Conservation (phyloP, 768 basidiomycete species). For the Thelephora ganbajun region DNA sequence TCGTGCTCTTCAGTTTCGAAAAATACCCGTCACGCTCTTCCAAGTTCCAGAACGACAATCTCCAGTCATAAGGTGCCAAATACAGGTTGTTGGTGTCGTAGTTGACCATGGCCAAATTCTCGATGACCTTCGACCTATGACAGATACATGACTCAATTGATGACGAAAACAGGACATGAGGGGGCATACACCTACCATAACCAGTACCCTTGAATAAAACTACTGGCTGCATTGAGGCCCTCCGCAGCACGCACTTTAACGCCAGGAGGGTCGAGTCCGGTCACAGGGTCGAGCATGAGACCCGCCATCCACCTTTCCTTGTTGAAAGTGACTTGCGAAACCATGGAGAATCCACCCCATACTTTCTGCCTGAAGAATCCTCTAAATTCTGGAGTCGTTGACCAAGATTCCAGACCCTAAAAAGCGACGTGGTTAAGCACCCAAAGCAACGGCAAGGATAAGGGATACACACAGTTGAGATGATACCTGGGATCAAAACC, state of each 20-base stretch:
- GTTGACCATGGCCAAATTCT: conserved; percentile 85
- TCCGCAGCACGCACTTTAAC: conserved; percentile 85
- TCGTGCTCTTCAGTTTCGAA: conserved; percentile 63
- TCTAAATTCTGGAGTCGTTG: conserved; percentile 72
- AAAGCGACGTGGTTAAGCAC: not conserved
- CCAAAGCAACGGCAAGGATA: not conserved
- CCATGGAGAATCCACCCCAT: conserved; percentile 72
- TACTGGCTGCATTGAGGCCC: conserved; percentile 82
- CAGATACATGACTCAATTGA: not conserved
- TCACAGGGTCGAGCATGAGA: conserved; percentile 82
- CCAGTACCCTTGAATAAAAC: conserved; percentile 87
- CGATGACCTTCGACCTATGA: conserved; percentile 85
- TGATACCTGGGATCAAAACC: conserved; percentile 79
- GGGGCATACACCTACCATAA: conserved; percentile 44
- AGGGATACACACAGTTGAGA: conserved; percentile 54
- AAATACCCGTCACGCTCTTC: conserved; percentile 88
- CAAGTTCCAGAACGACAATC: conserved; percentile 76
- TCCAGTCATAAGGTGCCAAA: conserved; percentile 86
- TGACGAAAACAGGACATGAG: not conserved
- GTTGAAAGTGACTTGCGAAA: conserved; percentile 73
- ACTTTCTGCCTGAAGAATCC: conserved; percentile 86
- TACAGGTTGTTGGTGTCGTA: conserved; percentile 87
- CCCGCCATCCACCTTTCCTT: conserved; percentile 83
- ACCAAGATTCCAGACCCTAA: conserved; percentile 90
- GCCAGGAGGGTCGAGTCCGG: conserved; percentile 79